phyloP scores from a whole-genome alignment of 371 early-diverging fungal species.

The Encephalitozoon romaleae region DNA sequence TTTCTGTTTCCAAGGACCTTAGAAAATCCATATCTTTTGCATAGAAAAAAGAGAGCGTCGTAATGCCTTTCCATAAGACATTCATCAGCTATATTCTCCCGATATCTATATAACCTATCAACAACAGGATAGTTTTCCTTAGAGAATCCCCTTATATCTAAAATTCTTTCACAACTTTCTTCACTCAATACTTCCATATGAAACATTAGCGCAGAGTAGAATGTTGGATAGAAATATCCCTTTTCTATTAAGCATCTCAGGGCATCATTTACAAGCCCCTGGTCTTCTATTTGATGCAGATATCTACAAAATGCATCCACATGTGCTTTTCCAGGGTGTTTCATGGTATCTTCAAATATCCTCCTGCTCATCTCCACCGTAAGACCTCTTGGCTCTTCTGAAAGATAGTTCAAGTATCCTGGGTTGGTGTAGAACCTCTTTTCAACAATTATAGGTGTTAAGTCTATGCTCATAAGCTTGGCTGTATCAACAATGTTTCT shows the following conservation, averaged over 20 bases:
- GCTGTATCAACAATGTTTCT: not conserved
- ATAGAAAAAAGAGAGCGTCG: not conserved
- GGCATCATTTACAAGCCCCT: not conserved
- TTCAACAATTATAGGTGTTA: not conserved
- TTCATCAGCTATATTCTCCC: not conserved
- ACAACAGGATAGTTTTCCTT: not conserved
- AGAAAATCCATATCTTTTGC: not conserved
- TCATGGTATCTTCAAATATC: not conserved
- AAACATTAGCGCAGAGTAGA: not conserved
- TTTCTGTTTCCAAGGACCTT: not conserved
- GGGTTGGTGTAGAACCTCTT: not conserved
- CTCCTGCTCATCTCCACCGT: not conserved
- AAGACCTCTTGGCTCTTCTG: not conserved
- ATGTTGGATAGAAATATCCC: not conserved
- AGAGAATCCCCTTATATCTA: not conserved
- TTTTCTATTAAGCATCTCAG: not conserved
- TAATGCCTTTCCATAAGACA: slow-evolving; percentile 1
- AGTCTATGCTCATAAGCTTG: not conserved
- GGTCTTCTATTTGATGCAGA: not conserved
- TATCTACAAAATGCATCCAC: not conserved
- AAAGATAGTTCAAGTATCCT: not conserved
- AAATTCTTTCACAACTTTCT: not conserved
- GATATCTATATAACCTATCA: not conserved
- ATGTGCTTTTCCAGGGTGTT: not conserved
- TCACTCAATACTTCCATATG: not conserved